Base-by-base conservation (phyloP, 352 stramenopile species). In the Thalassiosira livingstoniorum region DNA sequence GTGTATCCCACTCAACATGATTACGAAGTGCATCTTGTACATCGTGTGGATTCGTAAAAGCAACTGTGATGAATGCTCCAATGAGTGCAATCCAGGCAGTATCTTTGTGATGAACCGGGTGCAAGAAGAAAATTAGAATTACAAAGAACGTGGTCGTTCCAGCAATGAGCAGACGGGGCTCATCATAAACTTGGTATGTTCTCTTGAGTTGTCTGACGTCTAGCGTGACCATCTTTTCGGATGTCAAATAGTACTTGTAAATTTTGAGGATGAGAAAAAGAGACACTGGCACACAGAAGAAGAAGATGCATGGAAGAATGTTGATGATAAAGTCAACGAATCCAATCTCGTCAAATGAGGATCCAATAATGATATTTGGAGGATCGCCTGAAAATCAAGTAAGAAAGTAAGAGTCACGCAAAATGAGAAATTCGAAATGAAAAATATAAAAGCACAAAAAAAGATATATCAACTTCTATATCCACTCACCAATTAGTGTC, bases 301-400 rank as follows among this genome's bases (percentile, higher is more conserved):
- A 71, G 32, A 93, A 76, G 25, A 92, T 89, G 53, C 75, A 89
- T 29, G 89, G 89, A 7, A 87, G 57, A 54, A 91, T 57, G 55
- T 93, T 81, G 29, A 84, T 81, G 43, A 93, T 92, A 43, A 93
- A 93, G 62, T 92, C 89, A n/a, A 92, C 81, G 78, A 93, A 93
- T 10, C 83, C 80, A 66, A 93, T 86, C 45, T 92, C 87, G 1
- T 75, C 78, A 66, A 92, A 88, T 42, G 79, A 81, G 61, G 75
- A 88, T n/a, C 89, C 89, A 77, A 93, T 93, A 51, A 93, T 93
- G 34, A 93, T 92, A 58, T 93, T 93, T 42, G 89, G 89, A 51
- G 89, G 89, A 65, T 72, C 63, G 25, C 37, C 37, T 58, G 25
- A 70, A 67, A 47, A 53, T 1, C 23, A 65, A 42, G 72, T 47